Base-by-base conservation (phyloP, 805 yeast genomes). In the Wickerhamiella allomyrinae region DNA sequence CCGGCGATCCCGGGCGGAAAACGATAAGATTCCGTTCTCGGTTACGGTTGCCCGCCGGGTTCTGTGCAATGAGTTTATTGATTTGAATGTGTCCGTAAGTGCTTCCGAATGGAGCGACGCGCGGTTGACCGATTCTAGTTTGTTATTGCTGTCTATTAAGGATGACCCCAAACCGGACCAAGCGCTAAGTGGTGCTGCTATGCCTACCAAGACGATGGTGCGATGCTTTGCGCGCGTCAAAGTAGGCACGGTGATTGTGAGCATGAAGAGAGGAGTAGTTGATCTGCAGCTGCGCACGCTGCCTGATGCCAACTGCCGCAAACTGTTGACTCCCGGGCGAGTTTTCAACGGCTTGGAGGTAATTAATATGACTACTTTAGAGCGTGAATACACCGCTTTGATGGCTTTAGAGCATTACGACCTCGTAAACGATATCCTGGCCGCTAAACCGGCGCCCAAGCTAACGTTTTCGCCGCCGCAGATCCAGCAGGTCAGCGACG, bases 281-380 rank as follows among this genome's bases (percentile, higher is more conserved):
- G 97, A 89, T 56, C 52, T 91, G 2, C 80, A 91, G 0, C 54
- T 89, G 10, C 62, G 95, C 43, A 77, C 87, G 6, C 62, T 65
- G 39, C 63, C 72, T 35, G 57, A 63, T 10, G 62, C 61, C 11
- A 62, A 67, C 2, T 66, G 77, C 67, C 57, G 70, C 52, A 65
- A 73, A 1, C 65, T 70, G 42, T 57, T 87, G 39, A 68, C 78
- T 1, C 81, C 91, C 0, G 72, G 80, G 37, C 61, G 78, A 7
- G 71, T 72, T 17, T 57, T 89, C 3, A 70, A 73, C 37, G 86
- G 77, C 14, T 70, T 85, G 71, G 71, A 74, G 42, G 79, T 87
- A 2, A 78, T 82, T 73, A 91, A 79, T 51, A 76, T 91, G 86
- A 72, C 81, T 1, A 89, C 99, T 0, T 72, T 87, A 13, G 98